Conservation (phyloP, 2,329 filamentous ascomycete species). For the Pseudopyrenochaeta lycopersici region DNA sequence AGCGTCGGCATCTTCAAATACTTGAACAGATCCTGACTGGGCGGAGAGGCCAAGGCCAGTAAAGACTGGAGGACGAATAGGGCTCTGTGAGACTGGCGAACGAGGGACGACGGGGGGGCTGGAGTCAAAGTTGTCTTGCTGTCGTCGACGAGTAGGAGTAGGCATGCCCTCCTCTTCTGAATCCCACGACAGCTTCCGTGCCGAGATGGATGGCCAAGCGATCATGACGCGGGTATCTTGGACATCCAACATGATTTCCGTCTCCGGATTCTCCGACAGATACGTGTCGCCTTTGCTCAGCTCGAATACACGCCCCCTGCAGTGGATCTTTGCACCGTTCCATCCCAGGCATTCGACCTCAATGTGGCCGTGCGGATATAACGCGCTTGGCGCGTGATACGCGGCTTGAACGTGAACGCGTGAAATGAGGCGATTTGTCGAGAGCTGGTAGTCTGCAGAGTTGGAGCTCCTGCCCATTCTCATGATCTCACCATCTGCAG, state of each 20-base stretch:
- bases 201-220: constrained; percentile 80
- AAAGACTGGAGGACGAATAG: constrained; percentile 59
- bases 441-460: constrained; percentile 94
- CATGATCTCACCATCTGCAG: constrained; percentile 80
- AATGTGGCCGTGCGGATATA: constrained; percentile 77
- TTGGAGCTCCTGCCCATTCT: constrained; percentile 94
- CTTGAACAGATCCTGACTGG: constrained; percentile 39
- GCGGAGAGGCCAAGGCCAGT: constrained; percentile 43
- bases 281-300: constrained; percentile 89
- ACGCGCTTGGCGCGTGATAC: constrained; percentile 75
- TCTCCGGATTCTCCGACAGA: constrained; percentile 84
- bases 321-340: constrained; percentile 95
- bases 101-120: constrained; percentile 71
- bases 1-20: constrained; percentile 51
- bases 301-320: constrained; percentile 86
- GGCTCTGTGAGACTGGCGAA: constrained; percentile 80
- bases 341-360: constrained; percentile 93
- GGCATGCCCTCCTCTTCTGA: constrained; percentile 67
- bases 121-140: constrained; percentile 61
- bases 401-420: constrained; percentile 90
- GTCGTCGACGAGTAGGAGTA: constrained; percentile 43
- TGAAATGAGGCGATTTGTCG: constrained; percentile 90
- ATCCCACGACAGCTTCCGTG: constrained; percentile 54
- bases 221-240: constrained; percentile 90
- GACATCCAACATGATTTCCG: constrained; percentile 94